Conservation (phyloP, 768 basidiomycete genomes). For the Trametopsis cervina region DNA sequence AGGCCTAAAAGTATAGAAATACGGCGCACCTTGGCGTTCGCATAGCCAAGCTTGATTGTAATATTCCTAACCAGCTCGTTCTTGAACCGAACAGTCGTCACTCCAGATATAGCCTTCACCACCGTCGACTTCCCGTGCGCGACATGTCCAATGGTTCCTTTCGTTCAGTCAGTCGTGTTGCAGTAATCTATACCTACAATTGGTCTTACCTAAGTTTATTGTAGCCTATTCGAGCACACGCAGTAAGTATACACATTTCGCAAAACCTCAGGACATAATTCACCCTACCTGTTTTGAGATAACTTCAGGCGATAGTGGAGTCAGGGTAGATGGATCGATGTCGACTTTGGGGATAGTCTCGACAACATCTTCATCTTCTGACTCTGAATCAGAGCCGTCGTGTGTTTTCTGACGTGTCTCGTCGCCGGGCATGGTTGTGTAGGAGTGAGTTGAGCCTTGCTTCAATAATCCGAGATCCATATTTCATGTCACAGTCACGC, state of each 20-base stretch:
- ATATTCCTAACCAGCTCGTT: conserved; percentile 99
- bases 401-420: conserved; percentile 57
- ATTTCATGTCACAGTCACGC: not conserved
- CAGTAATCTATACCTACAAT: not conserved
- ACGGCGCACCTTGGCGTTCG: conserved; percentile 86
- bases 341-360: conserved; percentile 61
- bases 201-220: conserved; percentile 72
- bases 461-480: not conserved
- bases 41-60: conserved; percentile 98
- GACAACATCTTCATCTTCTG: conserved; percentile 50
- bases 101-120: conserved; percentile 97
- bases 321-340: conserved; percentile 75
- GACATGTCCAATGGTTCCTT: conserved; percentile 98
- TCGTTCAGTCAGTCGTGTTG: not conserved
- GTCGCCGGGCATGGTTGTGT: conserved; percentile 56
- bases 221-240: conserved; percentile 59
- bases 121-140: conserved; percentile 96
- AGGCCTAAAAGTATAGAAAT: not conserved
- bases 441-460: not conserved
- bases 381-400: conserved; percentile 61
- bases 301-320: conserved; percentile 83
- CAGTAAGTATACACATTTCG: not conserved
- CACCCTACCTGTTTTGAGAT: conserved; percentile 94
- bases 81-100: conserved; percentile 98
- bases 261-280: not conserved